phyloP scores from a whole-genome alignment of 495 filamentous ascomycete species.

The Thozetella sp. region DNA sequence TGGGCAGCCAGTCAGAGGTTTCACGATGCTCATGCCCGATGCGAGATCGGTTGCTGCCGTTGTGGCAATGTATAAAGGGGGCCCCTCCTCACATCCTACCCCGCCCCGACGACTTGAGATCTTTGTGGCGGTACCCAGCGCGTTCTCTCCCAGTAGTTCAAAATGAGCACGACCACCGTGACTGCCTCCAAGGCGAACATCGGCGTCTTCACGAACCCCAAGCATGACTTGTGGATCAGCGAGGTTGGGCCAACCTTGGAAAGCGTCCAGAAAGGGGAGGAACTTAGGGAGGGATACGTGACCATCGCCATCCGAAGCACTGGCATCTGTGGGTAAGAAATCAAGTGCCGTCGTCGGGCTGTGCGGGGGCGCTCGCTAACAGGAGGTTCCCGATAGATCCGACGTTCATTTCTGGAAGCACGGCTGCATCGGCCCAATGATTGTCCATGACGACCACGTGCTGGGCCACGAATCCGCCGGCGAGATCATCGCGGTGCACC shows the following conservation, averaged over 20 bases:
- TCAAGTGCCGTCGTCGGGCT: slow-evolving; percentile 20
- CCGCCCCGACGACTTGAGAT: background rate
- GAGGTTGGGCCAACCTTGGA: slow-evolving; percentile 76
- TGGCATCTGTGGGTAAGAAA: slow-evolving; percentile 84
- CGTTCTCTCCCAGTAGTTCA: background rate
- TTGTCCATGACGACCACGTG: slow-evolving; percentile 83
- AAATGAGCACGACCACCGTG: background rate
- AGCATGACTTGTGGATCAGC: slow-evolving; percentile 88
- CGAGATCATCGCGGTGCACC: slow-evolving; percentile 77
- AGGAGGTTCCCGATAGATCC: slow-evolving; percentile 53
- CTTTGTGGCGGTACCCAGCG: background rate
- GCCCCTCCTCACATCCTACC: background rate
- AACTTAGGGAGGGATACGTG: slow-evolving; percentile 78
- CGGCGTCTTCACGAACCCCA: slow-evolving; percentile 91
- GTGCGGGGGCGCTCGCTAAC: slow-evolving; percentile 15
- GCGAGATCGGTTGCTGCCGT: background rate
- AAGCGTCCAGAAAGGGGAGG: slow-evolving; percentile 68
- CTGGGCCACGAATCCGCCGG: slow-evolving; percentile 93
- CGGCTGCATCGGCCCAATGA: slow-evolving; percentile 92
- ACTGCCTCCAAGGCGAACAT: slow-evolving; percentile 75
- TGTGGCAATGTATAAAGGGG: background rate
- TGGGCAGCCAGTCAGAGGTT: background rate
- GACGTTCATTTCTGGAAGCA: slow-evolving; percentile 97
- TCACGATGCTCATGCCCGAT: background rate
- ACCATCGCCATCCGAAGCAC: slow-evolving; percentile 85